These are phyloP conservation scores for Rubus idaeus DNA, from an alignment of 306 rosid genomes.

Conservation along the genomic window DNA sequence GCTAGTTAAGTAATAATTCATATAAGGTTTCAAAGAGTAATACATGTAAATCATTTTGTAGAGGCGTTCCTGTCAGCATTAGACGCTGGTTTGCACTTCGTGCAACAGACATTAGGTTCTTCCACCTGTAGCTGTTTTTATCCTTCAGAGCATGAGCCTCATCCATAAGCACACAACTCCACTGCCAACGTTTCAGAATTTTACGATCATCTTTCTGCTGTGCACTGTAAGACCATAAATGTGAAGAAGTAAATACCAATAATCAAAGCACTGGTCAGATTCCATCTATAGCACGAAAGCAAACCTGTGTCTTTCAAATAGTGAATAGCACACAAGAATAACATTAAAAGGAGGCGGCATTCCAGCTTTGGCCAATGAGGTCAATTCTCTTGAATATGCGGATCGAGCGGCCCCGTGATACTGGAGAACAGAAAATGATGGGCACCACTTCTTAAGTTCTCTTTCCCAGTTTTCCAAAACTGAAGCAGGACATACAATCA, in stretches of 20 bases:
- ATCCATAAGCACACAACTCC: slow-evolving; percentile 99
- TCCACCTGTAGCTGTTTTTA: slow-evolving; percentile 92
- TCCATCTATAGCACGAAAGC: slow-evolving; percentile 14
- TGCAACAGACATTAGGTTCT: slow-evolving; percentile 90
- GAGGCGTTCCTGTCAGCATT: slow-evolving; percentile 98
- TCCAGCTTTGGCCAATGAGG: slow-evolving; percentile 73
- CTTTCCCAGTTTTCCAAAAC: slow-evolving; percentile 99
- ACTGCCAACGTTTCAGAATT: slow-evolving; percentile 85
- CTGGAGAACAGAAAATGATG: slow-evolving; percentile 77
- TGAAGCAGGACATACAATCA: slow-evolving; percentile 98
- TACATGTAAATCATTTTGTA: slow-evolving; percentile 94
- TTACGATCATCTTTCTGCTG: slow-evolving; percentile 98
- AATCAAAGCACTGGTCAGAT: background rate
- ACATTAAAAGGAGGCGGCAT: slow-evolving; percentile 91
- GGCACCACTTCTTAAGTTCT: slow-evolving; percentile 92
- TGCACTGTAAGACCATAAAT: slow-evolving; percentile 57
- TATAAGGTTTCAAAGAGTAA: slow-evolving; percentile 17
- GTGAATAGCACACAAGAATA: slow-evolving; percentile 95
- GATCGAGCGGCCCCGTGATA: slow-evolving; percentile 81
- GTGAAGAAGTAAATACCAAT: slow-evolving; percentile 26
- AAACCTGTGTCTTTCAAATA: slow-evolving; percentile 97
- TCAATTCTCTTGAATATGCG: slow-evolving; percentile 77
- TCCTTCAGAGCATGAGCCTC: slow-evolving; percentile 99
- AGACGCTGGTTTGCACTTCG: slow-evolving; percentile 88
- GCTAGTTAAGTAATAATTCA: slow-evolving; percentile 22